Conservation (phyloP, 345 rosid genomes). For the Camelina sativa region DNA sequence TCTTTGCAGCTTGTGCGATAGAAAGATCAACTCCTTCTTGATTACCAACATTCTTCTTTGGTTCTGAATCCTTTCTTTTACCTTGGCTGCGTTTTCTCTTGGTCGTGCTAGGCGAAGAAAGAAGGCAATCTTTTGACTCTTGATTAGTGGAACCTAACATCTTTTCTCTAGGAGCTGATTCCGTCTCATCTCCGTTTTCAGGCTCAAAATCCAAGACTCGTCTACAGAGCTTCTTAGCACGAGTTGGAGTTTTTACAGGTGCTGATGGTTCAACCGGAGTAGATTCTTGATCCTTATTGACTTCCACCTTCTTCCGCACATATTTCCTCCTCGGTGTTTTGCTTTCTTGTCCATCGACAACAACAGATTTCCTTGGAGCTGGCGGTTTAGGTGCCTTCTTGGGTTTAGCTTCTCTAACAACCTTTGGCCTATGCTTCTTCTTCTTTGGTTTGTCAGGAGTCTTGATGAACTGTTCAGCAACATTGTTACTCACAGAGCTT, state of each 20-base stretch:
- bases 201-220: conserved; percentile 58
- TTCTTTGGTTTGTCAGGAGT: conserved; percentile 79
- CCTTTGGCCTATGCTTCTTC: conserved; percentile 89
- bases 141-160: conserved; percentile 43
- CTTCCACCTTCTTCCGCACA: conserved; percentile 47
- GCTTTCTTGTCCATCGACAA: conserved; percentile 44
- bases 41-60: not conserved
- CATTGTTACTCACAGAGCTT: conserved; percentile 38
- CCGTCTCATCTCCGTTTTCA: conserved; percentile 44
- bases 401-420: conserved; percentile 63
- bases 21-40: conserved; percentile 5
- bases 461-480: conserved; percentile 48
- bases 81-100: conserved; percentile 32
- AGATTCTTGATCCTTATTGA: conserved; percentile 35
- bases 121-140: conserved; percentile 35
- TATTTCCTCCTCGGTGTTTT: conserved; percentile 63
- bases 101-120: conserved; percentile 46
- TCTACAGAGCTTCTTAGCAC: conserved; percentile 57
- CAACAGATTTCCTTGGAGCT: conserved; percentile 48
- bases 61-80: conserved; percentile 23
- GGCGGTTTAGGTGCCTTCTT: conserved; percentile 35
- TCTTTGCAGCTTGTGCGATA: conserved; percentile 31
- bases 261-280: conserved; percentile 45
- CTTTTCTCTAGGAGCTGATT: conserved; percentile 45
- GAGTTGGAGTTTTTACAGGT: conserved; percentile 35